phyloP scores from a whole-genome alignment of 805 yeast species.

The Starmera pachycereana region DNA sequence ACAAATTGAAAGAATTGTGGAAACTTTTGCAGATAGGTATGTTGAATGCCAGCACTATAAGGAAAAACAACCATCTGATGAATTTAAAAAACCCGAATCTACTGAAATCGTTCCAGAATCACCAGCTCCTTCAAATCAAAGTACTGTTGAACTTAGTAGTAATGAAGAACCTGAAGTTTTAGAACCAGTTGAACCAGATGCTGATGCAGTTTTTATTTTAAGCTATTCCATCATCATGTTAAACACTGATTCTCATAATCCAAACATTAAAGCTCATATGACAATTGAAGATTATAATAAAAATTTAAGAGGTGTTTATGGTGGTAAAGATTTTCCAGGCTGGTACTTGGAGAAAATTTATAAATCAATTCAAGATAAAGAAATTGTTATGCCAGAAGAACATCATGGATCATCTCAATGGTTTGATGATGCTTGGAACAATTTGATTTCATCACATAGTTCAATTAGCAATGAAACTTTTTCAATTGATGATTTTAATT shows the following conservation, averaged over 20 bases:
- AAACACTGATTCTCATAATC: constrained; percentile 89
- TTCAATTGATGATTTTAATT: constrained; percentile 11
- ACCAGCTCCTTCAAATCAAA: constrained; percentile 1
- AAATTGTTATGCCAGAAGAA: constrained; percentile 96
- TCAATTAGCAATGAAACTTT: constrained; percentile 21
- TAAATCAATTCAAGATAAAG: constrained; percentile 69
- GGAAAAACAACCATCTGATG: constrained; percentile 9
- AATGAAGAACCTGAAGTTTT: constrained; percentile 21
- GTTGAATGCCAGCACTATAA: constrained; percentile 47
- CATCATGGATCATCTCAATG: constrained; percentile 88
- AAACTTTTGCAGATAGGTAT: constrained; percentile 74
- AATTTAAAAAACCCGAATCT: not conserved
- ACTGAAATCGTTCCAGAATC: not conserved
- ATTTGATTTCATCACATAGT: constrained; percentile 37
- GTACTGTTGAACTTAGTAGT: constrained; percentile 5
- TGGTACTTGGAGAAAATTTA: constrained; percentile 82
- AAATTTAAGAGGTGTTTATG: constrained; percentile 74
- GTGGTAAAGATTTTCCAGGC: constrained; percentile 66
- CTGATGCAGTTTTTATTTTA: constrained; percentile 81
- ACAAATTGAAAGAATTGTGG: constrained; percentile 88
- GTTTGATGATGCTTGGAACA: constrained; percentile 84
- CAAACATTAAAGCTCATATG: constrained; percentile 90
- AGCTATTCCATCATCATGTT: constrained; percentile 90
- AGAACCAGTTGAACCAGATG: constrained; percentile 56
- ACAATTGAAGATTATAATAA: constrained; percentile 69